Evolutionary conservation across 305 asterid species (phyloP).

Genomic region (Coffea humblotiana): DNA sequence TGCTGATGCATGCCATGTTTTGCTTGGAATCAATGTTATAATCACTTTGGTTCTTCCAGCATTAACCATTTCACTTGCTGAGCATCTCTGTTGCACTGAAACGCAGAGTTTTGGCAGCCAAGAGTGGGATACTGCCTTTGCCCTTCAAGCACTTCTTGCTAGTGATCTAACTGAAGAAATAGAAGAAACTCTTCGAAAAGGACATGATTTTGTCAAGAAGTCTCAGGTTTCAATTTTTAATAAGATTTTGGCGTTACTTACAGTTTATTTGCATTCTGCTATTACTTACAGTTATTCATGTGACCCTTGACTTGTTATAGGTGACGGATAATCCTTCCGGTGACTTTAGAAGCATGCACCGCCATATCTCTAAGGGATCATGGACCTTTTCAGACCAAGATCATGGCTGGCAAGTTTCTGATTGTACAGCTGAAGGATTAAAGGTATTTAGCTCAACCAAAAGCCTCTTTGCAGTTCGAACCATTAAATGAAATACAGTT

Average conservation of each 20-base stretch:
- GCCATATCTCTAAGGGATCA: constrained; percentile 76
- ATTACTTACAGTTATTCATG: background rate
- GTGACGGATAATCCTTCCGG: constrained; percentile 67
- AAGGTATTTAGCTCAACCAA: constrained; percentile 41
- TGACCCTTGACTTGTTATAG: constrained; percentile 20
- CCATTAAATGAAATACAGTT: background rate
- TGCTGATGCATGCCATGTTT: background rate
- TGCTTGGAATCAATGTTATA: background rate
- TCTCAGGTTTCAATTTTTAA: constrained; percentile 53
- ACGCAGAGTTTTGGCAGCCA: constrained; percentile 87
- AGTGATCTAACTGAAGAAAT: constrained; percentile 59
- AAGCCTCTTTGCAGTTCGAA: background rate
- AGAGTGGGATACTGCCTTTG: constrained; percentile 81
- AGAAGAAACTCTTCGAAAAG: constrained; percentile 54
- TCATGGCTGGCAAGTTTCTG: constrained; percentile 87
- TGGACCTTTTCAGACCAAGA: constrained; percentile 90
- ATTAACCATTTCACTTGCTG: too few relatives aligned
- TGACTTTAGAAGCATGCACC: constrained; percentile 62
- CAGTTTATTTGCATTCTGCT: background rate
- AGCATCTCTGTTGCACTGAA: background rate
- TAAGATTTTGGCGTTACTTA: background rate
- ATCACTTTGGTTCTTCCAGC: background rate
- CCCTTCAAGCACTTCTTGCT: constrained; percentile 78
- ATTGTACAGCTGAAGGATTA: constrained; percentile 78
- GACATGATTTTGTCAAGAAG: constrained; percentile 64